Conservation (phyloP, 2,329 filamentous ascomycete species). For the Chalaropsis thielavioides region DNA sequence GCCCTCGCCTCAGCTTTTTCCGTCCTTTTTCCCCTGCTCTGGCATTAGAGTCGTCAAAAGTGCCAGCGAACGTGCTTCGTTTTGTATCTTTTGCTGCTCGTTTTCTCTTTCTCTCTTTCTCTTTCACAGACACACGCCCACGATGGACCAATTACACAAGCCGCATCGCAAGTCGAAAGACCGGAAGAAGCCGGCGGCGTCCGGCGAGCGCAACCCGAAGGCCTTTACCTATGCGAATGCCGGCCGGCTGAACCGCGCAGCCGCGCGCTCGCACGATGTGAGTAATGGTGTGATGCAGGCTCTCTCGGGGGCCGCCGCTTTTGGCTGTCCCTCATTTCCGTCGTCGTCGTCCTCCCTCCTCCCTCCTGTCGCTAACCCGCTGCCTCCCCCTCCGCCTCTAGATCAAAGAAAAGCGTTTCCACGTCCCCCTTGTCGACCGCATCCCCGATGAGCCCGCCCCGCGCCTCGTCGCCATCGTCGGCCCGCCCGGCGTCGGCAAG, state of each 20-base stretch:
- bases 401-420: slow-evolving; percentile 90
- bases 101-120: not conserved
- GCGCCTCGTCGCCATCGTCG: slow-evolving; percentile 83
- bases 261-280: slow-evolving; percentile 58
- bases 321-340: no score
- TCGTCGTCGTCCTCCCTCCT: not conserved
- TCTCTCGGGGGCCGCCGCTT: no score
- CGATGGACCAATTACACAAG: slow-evolving; percentile 74
- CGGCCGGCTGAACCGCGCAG: slow-evolving; percentile 63
- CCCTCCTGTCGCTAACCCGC: slow-evolving; percentile 20
- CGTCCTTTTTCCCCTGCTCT: no score
- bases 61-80: no score
- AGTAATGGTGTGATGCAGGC: no score
- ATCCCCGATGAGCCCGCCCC: slow-evolving; percentile 91
- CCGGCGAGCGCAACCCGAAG: slow-evolving; percentile 69
- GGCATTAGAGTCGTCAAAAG: no score
- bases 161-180: slow-evolving; percentile 78
- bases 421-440: slow-evolving; percentile 92
- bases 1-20: no score
- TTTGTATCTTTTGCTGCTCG: not conserved
- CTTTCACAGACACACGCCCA: slow-evolving; percentile 24
- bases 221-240: slow-evolving; percentile 76
- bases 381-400: slow-evolving; percentile 25
- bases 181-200: slow-evolving; percentile 41
- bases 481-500: slow-evolving; percentile 88